Base-by-base conservation (phyloP, 768 basidiomycete species). In the Chalciporus piperatus region DNA sequence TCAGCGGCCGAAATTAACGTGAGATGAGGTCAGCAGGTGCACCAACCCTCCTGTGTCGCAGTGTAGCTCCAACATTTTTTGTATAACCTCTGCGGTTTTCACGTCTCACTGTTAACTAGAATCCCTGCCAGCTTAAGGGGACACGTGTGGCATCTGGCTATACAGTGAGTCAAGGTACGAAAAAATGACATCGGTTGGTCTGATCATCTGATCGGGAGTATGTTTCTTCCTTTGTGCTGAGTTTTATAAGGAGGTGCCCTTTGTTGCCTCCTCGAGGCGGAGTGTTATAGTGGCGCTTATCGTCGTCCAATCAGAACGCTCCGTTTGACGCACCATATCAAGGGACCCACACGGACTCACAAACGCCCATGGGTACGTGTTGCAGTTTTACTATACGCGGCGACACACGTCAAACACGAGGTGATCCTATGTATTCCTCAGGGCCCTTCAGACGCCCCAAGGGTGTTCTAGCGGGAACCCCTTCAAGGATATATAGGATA, bases 331-430 rank as follows among this genome's bases (percentile, higher is more conserved):
- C 12, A 13, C 40, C 16, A 30, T 27, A 16, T 13, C 7, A 7
- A 27, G 16, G 47, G 50, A 41, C 43, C 28, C 43, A 47, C 52
- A 41, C 17, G 16, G 17, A 46, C 35, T 6, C 20, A 47, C 41
- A 44, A 37, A 50, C 35, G 47, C 35, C 45, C 43, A 45, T 39
- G 10, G 30, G 25, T n/a, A 19, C 46, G 19, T 25, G 41, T 47
- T 38, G 23, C 32, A 28, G 8, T 27, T 37, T 30, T n/a, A 37
- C n/a, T 17, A 20, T 35, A 37, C 51, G 50, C 47, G n/a, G 17
- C 23, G 50, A 39, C 58, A 47, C 61, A 57, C 61, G 61, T 47
- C 41, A 16, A 41, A 56, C 63, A 59, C 38, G 63, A 60, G 59
- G 61, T 33, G 46, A 47, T 59, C 47, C 22, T 41, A 32, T 48